These are phyloP conservation scores for Arthonia radiata DNA, from an alignment of 495 filamentous ascomycete species.

Conservation along the genomic window DNA sequence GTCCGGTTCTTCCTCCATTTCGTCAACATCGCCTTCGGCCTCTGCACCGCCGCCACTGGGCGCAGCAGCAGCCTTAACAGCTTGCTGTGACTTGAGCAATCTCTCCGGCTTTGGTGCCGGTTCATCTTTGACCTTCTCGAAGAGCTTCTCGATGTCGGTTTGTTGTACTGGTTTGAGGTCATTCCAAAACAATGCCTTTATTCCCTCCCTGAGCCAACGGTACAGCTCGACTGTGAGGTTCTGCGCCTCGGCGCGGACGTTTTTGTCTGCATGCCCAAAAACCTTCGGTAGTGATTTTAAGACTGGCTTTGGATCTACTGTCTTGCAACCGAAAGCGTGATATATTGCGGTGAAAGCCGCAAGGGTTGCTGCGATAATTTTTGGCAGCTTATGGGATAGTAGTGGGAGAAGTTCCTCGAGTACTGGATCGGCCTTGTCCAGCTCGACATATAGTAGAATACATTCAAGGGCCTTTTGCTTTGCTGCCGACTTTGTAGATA, in stretches of 20 bases:
- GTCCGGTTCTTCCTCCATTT: conserved; percentile 50
- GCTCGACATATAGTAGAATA: conserved; percentile 65
- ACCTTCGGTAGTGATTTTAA: conserved; percentile 74
- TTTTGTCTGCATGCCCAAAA: conserved; percentile 95
- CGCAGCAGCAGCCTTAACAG: conserved; percentile 43
- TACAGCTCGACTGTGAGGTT: conserved; percentile 86
- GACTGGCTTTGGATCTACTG: conserved; percentile 88
- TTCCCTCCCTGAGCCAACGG: conserved; percentile 88
- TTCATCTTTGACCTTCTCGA: conserved; percentile 79
- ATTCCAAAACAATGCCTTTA: conserved; percentile 94
- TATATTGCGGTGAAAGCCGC: conserved; percentile 59
- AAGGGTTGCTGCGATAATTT: conserved; percentile 69
- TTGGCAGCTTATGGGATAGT: conserved; percentile 78
- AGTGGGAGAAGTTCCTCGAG: conserved; percentile 76
- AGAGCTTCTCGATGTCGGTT: conserved; percentile 76
- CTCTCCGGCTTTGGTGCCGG: conserved; percentile 72
- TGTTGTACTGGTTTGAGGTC: conserved; percentile 94
- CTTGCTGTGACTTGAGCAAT: conserved; percentile 72
- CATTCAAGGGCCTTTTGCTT: conserved; percentile 76
- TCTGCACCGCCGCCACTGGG: conserved; percentile 21
- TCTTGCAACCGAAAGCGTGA: conserved; percentile 83
- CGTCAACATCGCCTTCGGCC: conserved; percentile 25
- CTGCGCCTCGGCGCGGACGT: conserved; percentile 84
- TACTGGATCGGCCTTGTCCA: conserved; percentile 65
- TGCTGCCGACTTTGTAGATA: conserved; percentile 61